Percentiles rank a stretch among this genome's conserved stretches.
Conservation (phyloP, 805 yeast genomes). For the Pichia sporocuriosa region DNA sequence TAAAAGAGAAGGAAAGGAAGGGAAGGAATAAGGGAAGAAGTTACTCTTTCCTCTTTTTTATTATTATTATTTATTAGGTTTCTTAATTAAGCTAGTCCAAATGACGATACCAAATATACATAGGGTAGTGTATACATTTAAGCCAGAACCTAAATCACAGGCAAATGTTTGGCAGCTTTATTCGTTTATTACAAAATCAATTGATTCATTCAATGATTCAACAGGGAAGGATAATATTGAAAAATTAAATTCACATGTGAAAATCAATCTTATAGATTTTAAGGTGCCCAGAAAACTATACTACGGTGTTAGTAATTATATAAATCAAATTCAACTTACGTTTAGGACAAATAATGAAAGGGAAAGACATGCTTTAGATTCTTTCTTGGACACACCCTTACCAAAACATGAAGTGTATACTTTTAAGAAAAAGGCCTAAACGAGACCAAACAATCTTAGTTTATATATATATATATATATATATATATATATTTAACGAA, state of each 20-base stretch:
- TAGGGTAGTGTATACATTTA: slow-evolving; percentile 8
- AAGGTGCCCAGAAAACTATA: slow-evolving; percentile 14
- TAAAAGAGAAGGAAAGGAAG: no score
- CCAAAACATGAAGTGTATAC: background rate
- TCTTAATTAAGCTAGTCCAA: background rate
- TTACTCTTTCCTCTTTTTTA: no score
- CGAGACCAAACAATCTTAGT: background rate
- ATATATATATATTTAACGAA: background rate
- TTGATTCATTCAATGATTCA: no score
- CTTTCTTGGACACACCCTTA: background rate
- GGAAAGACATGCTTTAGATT: slow-evolving; percentile 21
- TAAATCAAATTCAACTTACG: slow-evolving; percentile 12
- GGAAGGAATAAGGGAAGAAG: no score
- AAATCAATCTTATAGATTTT: slow-evolving; percentile 15
- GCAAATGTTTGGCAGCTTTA: slow-evolving; percentile 19
- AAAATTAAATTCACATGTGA: background rate
- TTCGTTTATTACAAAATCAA: no score
- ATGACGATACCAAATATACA: background rate
- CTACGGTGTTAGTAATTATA: slow-evolving; percentile 11
- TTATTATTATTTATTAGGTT: no score
- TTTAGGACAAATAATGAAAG: slow-evolving; percentile 32
- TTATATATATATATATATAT: no score
- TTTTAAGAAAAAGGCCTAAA: background rate
- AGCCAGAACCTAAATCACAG: slow-evolving; percentile 19
- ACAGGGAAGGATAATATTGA: no score